Conservation (phyloP, 176 grass and related monocot species). For the Carex scoparia region DNA sequence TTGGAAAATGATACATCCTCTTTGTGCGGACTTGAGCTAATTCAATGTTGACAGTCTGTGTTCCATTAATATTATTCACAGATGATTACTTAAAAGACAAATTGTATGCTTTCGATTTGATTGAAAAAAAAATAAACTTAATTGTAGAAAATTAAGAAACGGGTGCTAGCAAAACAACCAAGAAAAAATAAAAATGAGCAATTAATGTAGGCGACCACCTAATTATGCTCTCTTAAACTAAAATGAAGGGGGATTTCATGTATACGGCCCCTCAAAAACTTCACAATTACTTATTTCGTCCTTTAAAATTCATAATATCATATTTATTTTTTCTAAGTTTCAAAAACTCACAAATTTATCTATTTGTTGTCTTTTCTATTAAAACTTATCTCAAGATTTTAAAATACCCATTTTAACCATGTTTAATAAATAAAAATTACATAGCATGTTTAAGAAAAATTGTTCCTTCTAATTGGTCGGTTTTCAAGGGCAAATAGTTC, state of each 20-base stretch:
- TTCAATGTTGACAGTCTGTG: background rate
- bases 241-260: background rate
- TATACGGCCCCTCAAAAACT: too few relatives aligned
- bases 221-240: background rate
- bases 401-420: too few relatives aligned
- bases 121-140: background rate
- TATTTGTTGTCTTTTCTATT: too few relatives aligned
- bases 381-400: too few relatives aligned
- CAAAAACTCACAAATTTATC: too few relatives aligned
- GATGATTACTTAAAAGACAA: background rate
- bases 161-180: background rate
- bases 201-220: background rate
- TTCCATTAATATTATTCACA: background rate
- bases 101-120: background rate
- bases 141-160: background rate
- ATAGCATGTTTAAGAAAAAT: too few relatives aligned
- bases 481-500: too few relatives aligned
- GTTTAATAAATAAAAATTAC: too few relatives aligned
- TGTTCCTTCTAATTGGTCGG: too few relatives aligned
- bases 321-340: too few relatives aligned
- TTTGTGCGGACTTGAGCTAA: background rate
- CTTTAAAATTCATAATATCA: too few relatives aligned
- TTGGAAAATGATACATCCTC: background rate
- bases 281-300: too few relatives aligned
- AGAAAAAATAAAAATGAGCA: background rate